A percentile compares a stretch with the other conserved stretches of the same genome.
phyloP scores from a whole-genome alignment of 176 grass and related monocot species.

The Triticum monococcum region DNA sequence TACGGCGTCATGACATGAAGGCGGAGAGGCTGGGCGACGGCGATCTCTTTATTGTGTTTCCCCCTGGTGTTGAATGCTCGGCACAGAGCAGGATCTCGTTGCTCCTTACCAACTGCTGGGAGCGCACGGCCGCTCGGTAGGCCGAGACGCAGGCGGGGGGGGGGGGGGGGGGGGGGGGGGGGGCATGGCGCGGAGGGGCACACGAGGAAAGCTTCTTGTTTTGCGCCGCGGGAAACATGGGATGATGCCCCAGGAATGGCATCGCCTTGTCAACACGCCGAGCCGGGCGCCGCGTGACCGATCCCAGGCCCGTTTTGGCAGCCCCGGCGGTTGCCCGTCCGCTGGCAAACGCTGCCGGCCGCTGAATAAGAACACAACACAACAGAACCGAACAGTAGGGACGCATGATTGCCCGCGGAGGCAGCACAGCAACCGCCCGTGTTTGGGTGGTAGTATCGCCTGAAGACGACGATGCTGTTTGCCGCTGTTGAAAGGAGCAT shows the following conservation, averaged over 20 bases:
- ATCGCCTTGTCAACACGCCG: not conserved
- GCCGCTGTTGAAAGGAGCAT: not conserved
- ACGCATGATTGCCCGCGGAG: not conserved
- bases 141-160: not conserved
- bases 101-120: not conserved
- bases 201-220: not conserved
- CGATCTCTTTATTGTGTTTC: not conserved
- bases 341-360: not conserved
- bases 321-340: not conserved
- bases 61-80: not conserved
- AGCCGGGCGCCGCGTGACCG: not conserved
- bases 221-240: not conserved
- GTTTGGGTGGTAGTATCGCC: not conserved
- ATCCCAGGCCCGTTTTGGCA: not conserved
- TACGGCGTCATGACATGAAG: not conserved
- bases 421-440: not conserved
- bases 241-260: not conserved
- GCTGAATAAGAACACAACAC: not conserved
- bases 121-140: not conserved
- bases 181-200: too few relatives aligned
- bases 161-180: too few relatives aligned
- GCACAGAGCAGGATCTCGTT: not conserved
- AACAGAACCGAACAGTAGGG: too few relatives aligned
- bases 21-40: not conserved
- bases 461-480: not conserved